These are phyloP conservation scores for Globisporangium echinulatum DNA, from an alignment of 352 stramenopile species.

Conservation along the genomic window DNA sequence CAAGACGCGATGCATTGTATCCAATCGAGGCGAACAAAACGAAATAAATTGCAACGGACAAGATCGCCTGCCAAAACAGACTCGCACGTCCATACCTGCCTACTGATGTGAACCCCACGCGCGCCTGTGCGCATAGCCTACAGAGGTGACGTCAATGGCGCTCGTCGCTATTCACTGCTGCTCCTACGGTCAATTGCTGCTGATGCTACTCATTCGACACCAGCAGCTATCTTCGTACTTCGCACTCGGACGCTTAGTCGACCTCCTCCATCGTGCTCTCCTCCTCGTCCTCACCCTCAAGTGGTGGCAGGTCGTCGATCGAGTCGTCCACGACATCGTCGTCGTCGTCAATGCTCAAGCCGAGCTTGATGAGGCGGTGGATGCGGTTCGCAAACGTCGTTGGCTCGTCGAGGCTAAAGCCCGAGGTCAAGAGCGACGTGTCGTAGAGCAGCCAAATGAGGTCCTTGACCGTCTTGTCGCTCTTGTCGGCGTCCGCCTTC, in stretches of 20 bases:
- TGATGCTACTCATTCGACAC: neutral
- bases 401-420: slow-evolving; percentile 98
- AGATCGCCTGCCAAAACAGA: too few species aligned
- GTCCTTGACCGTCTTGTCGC: slow-evolving; percentile 99
- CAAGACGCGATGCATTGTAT: too few species aligned
- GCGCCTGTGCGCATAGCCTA: too few species aligned
- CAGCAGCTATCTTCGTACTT: too few species aligned
- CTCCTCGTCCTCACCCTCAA: slow-evolving; percentile 95
- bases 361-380: slow-evolving; percentile 99
- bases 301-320: slow-evolving; percentile 95
- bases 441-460: slow-evolving; percentile 99
- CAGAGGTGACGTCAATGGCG: too few species aligned
- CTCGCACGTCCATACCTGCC: too few species aligned
- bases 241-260: slow-evolving; percentile 81
- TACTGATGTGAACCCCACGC: too few species aligned
- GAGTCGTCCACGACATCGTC: slow-evolving; percentile 91
- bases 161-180: neutral
- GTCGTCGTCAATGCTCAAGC: slow-evolving; percentile 98
- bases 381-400: slow-evolving; percentile 99
- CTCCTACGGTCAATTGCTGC: neutral
- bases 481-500: slow-evolving; percentile 98
- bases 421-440: slow-evolving; percentile 97
- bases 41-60: too few species aligned
- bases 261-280: slow-evolving; percentile 99
- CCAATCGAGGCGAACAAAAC: too few species aligned